Conservation (phyloP, 2,329 filamentous ascomycete species). For the Ophiostoma angusticollis region DNA sequence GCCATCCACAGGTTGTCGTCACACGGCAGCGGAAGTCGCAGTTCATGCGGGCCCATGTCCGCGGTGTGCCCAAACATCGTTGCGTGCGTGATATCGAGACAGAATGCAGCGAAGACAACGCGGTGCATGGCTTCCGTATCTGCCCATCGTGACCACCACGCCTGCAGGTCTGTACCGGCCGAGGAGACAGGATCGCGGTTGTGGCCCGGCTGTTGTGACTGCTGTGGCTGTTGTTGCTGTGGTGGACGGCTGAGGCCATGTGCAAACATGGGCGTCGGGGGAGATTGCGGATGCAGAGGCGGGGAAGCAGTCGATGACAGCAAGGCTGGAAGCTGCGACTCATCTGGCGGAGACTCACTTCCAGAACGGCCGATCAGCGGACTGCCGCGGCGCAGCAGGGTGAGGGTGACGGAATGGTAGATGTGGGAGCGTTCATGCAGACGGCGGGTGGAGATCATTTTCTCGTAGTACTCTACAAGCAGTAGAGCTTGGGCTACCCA, state of each 20-base stretch:
- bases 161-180: constrained; percentile 26
- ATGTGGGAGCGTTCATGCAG: constrained; percentile 84
- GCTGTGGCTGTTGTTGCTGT: background rate
- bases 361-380: constrained; percentile 71
- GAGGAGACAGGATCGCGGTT: constrained; percentile 5
- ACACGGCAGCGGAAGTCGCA: constrained; percentile 73
- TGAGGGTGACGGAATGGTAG: constrained; percentile 76
- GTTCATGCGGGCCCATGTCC: constrained; percentile 83
- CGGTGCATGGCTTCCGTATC: constrained; percentile 76
- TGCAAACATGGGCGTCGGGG: constrained; percentile 1
- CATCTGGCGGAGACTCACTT: constrained; percentile 63
- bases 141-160: constrained; percentile 79
- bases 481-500: constrained; percentile 82
- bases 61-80: constrained; percentile 87
- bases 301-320: background rate
- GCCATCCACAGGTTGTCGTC: constrained; percentile 81
- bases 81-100: constrained; percentile 78
- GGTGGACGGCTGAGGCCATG: background rate
- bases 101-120: constrained; percentile 79
- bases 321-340: constrained; percentile 16
- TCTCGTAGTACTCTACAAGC: constrained; percentile 79
- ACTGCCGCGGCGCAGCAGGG: constrained; percentile 71
- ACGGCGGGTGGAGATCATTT: constrained; percentile 72
- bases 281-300: background rate
- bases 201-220: constrained; percentile 5